Percentiles rank a stretch among this genome's conserved stretches.
These are phyloP conservation scores for Aristolochia californica DNA, from an alignment of 164 flowering plant species.

Conservation along the genomic window DNA sequence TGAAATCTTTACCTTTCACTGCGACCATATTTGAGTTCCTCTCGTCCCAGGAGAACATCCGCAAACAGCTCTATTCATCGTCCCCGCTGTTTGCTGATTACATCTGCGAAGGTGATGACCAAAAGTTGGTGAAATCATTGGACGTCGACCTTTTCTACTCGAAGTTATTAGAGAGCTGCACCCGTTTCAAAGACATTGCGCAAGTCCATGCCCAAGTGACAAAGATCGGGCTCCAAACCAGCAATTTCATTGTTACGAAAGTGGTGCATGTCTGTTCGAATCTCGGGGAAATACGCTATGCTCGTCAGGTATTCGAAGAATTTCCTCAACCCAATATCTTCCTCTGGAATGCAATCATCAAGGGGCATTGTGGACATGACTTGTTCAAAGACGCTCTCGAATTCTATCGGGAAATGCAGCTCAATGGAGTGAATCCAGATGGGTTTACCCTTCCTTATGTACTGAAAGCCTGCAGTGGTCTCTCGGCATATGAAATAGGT, in stretches of 20 bases:
- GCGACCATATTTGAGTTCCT: slow-evolving; percentile 10
- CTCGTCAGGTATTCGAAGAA: too few relatives aligned
- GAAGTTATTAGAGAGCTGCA: slow-evolving; percentile 17
- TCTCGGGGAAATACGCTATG: too few relatives aligned
- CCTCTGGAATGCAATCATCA: slow-evolving; percentile 69
- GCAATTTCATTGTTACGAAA: too few relatives aligned
- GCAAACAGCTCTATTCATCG: slow-evolving; percentile 9
- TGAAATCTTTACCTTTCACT: slow-evolving; percentile 5
- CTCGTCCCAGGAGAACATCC: too few relatives aligned
- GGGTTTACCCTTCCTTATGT: slow-evolving; percentile 26
- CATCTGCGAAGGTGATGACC: slow-evolving; percentile 5
- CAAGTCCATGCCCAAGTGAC: too few relatives aligned
- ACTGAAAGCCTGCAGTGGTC: slow-evolving; percentile 21
- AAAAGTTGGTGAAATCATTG: slow-evolving; percentile 3
- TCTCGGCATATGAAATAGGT: slow-evolving; percentile 6
- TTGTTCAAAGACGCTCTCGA: slow-evolving; percentile 31
- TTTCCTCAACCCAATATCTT: slow-evolving; percentile 51
- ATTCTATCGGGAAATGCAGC: slow-evolving; percentile 53
- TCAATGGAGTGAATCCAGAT: slow-evolving; percentile 19
- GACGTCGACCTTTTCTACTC: slow-evolving; percentile 19
- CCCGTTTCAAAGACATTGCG: slow-evolving; percentile 8
- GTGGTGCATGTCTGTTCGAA: too few relatives aligned
- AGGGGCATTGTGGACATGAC: slow-evolving; percentile 36
- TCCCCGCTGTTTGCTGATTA: slow-evolving; percentile 12
- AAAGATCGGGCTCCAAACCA: too few relatives aligned